Evolutionary conservation across 805 yeast species (phyloP).

Genomic region (Kurtzmaniella cleridarum): DNA sequence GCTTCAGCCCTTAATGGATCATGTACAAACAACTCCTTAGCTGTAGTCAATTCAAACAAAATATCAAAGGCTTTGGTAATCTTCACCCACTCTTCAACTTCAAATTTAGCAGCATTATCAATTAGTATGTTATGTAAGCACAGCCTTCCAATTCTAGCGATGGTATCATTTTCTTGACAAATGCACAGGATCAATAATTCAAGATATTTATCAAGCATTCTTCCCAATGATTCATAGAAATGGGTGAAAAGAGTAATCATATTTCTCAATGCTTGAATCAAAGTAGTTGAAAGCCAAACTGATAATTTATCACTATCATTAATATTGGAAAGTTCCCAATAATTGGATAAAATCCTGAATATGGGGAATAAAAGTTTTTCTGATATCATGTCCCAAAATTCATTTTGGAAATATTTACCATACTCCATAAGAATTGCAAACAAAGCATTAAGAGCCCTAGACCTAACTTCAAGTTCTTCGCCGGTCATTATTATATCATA

Average conservation of each 20-base stretch:
- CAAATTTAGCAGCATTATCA: conserved; percentile 67
- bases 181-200: conserved; percentile 79
- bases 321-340: conserved; percentile 61
- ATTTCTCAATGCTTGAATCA: conserved; percentile 90
- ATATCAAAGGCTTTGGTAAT: conserved; percentile 59
- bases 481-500: conserved; percentile 90
- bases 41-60: conserved; percentile 79
- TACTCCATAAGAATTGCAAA: conserved; percentile 76
- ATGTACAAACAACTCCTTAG: conserved; percentile 69
- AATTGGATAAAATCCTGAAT: conserved; percentile 69
- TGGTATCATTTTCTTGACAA: conserved; percentile 95
- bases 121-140: conserved; percentile 76
- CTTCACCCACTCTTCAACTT: conserved; percentile 66
- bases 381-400: conserved; percentile 81
- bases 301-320: conserved; percentile 76
- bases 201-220: conserved; percentile 74
- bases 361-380: conserved; percentile 81
- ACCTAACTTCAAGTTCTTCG: conserved; percentile 89
- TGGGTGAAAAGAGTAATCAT: conserved; percentile 78
- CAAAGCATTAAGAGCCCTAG: conserved; percentile 75
- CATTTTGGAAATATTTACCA: conserved; percentile 69
- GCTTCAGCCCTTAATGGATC: conserved; percentile 37
- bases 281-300: conserved; percentile 94
- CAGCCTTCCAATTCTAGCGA: conserved; percentile 89
- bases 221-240: conserved; percentile 71